A percentile compares a stretch with the other conserved stretches of the same genome.
phyloP scores from a whole-genome alignment of 2,329 filamentous ascomycete genomes.

The Curvularia hawaiiensis region DNA sequence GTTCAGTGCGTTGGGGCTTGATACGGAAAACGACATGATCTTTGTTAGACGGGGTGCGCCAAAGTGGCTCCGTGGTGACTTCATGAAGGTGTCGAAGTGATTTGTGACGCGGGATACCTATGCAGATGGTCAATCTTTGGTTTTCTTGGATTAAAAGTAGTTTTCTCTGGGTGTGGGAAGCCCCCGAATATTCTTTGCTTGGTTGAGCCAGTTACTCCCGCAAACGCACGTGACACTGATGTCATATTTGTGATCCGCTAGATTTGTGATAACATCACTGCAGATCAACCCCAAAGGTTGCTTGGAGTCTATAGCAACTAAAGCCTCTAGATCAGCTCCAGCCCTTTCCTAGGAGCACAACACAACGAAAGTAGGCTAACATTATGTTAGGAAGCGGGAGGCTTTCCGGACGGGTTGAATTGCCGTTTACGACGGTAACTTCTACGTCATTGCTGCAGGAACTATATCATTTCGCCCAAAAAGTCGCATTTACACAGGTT shows the following conservation, averaged over 20 bases:
- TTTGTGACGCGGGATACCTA: neutral
- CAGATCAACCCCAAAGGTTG: neutral
- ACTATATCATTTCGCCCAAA: no score
- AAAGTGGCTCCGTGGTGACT: constrained; percentile 16
- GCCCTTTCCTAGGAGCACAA: neutral
- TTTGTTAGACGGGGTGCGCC: constrained; percentile 15
- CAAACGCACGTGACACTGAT: constrained; percentile 6
- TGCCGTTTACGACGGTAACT: neutral
- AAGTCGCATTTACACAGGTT: neutral
- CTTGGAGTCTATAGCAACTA: neutral
- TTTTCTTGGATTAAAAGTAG: neutral
- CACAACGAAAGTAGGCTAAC: neutral
- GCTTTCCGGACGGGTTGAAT: neutral
- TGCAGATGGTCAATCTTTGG: neutral
- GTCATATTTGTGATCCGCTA: constrained; percentile 1
- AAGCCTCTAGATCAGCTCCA: neutral
- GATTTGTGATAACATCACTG: neutral
- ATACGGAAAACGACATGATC: constrained; percentile 19
- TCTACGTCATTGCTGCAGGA: constrained; percentile 1
- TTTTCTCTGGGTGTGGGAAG: neutral
- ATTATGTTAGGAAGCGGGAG: neutral
- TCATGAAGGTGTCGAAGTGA: constrained; percentile 12
- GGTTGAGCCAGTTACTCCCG: neutral
- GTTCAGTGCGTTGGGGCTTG: constrained; percentile 14
- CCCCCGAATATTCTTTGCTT: neutral